phyloP scores from a whole-genome alignment of 306 rosid genomes.

The Phaseolus lunatus region DNA sequence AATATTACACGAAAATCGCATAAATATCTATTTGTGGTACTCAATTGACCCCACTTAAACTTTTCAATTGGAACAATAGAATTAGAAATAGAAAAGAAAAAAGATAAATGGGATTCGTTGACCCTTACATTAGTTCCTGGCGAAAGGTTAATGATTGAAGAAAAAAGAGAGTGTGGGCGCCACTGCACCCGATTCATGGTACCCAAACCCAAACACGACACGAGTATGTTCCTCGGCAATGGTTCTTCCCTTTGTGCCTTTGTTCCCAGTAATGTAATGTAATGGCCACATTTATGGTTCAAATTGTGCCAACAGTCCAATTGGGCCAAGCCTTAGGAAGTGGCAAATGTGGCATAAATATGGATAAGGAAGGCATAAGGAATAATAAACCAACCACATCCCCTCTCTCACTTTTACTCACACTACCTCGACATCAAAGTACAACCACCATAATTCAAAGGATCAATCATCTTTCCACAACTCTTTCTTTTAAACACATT shows the following conservation, averaged over 20 bases:
- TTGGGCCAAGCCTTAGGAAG: slow-evolving; percentile 27
- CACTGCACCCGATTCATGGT: slow-evolving; percentile 46
- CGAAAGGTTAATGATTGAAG: slow-evolving; percentile 32
- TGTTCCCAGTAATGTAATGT: not conserved
- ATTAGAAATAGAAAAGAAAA: not conserved
- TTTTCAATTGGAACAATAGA: too few relatives aligned
- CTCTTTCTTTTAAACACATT: too few relatives aligned
- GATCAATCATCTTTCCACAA: too few relatives aligned
- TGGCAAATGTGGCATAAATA: slow-evolving; percentile 48
- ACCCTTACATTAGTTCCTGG: slow-evolving; percentile 12
- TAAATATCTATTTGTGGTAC: too few relatives aligned
- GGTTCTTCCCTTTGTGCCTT: slow-evolving; percentile 32
- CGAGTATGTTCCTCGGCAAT: slow-evolving; percentile 21
- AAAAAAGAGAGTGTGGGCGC: slow-evolving; percentile 29
- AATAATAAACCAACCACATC: slow-evolving; percentile 53
- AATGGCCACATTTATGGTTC: slow-evolving; percentile 45
- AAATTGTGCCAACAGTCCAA: slow-evolving; percentile 44
- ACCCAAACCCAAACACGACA: slow-evolving; percentile 31
- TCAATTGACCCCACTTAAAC: too few relatives aligned
- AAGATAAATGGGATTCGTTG: slow-evolving; percentile 25
- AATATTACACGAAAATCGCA: too few relatives aligned
- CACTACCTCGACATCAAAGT: slow-evolving; percentile 51
- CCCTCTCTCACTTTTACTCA: slow-evolving; percentile 40
- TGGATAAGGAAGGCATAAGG: slow-evolving; percentile 53
- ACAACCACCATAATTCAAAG: slow-evolving; percentile 32